phyloP scores from a whole-genome alignment of 495 filamentous ascomycete species.

The Penicillium flavigenum region DNA sequence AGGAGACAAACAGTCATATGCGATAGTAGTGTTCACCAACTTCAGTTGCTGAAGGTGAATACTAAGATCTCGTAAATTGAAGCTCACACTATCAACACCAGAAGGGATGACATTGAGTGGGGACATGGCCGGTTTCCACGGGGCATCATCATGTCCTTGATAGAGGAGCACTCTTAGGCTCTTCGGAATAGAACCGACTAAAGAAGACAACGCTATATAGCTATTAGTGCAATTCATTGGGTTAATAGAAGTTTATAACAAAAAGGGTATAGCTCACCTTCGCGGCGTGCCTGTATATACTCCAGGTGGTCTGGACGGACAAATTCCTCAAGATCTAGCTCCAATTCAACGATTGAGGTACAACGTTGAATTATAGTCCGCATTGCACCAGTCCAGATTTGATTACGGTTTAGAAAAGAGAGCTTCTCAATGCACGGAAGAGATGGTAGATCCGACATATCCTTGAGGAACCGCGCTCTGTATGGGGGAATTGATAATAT shows the following conservation, averaged over 20 bases:
- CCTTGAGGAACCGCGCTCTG: not conserved
- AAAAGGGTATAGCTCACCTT: constrained; percentile 2
- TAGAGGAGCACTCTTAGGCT: constrained; percentile 1
- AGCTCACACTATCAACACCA: not conserved
- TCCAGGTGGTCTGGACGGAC: constrained; percentile 4
- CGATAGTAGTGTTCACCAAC: no score
- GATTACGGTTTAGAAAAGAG: no score
- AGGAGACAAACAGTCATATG: no score
- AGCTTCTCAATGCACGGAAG: no score
- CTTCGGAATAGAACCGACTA: not conserved
- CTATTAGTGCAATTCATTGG: no score
- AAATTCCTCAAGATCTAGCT: constrained; percentile 1
- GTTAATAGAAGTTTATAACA: no score
- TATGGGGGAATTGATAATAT: not conserved
- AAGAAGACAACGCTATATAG: no score
- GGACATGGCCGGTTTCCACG: not conserved
- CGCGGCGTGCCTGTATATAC: constrained; percentile 1
- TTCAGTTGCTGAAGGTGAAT: not conserved
- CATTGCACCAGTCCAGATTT: not conserved
- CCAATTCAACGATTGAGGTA: not conserved
- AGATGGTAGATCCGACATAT: no score
- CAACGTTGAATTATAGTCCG: constrained; percentile 5
- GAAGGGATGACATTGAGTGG: constrained; percentile 6
- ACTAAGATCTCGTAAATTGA: not conserved
- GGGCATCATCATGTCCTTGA: not conserved